Evolutionary conservation across 176 grass and related monocot species (phyloP).

Genomic region (Oryza glaberrima): DNA sequence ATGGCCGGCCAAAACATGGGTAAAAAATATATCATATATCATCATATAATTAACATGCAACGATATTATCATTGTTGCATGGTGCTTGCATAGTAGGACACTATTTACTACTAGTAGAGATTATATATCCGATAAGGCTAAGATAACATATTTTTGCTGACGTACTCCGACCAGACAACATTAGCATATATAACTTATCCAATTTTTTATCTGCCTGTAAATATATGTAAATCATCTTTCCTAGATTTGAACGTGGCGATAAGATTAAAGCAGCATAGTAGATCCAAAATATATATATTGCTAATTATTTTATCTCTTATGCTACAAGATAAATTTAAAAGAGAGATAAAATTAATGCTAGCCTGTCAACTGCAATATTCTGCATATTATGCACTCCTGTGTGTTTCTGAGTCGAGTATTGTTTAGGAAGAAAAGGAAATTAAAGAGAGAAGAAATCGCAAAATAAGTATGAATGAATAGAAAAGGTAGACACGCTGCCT

Average conservation of each 20-base stretch:
- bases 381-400: neutral
- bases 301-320: neutral
- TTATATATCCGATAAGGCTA: slow-evolving; percentile 9
- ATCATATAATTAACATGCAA: neutral
- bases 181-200: neutral
- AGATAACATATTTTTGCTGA: neutral
- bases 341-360: neutral
- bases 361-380: neutral
- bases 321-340: neutral
- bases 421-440: neutral
- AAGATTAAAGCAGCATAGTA: neutral
- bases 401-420: neutral
- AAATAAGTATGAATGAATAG: neutral
- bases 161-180: neutral
- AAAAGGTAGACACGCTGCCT: neutral
- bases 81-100: neutral
- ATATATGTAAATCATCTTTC: neutral
- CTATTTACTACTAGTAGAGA: neutral
- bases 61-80: slow-evolving; percentile 2
- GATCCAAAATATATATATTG: neutral
- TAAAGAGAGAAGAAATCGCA: neutral
- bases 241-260: neutral
- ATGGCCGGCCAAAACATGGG: neutral
- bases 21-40: neutral
- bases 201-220: neutral